Base-by-base conservation (phyloP, 106 monocot species). In the Dioscorea dumetorum region DNA sequence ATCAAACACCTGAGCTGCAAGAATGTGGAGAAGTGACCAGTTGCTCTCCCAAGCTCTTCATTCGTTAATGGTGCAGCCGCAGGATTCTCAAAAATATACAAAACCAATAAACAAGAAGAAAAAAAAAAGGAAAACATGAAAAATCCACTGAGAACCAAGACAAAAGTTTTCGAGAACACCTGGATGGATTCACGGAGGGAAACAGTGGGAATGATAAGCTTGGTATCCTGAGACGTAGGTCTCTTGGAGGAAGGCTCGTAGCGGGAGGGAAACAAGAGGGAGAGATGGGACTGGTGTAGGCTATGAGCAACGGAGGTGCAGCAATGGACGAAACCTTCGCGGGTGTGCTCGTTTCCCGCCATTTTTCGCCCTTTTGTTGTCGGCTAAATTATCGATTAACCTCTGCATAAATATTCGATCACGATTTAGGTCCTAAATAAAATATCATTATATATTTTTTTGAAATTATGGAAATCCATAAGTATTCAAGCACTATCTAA, bases 21-120 rank as follows among this genome's bases (percentile, higher is more conserved):
- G 79, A 33, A 58, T 81, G 73, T 93, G 93, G 13, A 95, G 91
- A 66, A 95, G 77, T 61, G 85, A 88, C 95, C 95, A 95, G 1
- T 87, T 88, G n/a, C 24, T 79, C 85, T 83, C 49, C 95, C 95
- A 19, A 95, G 73, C 64, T 91, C 88, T 70, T 95, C 95, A 63
- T 91, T 95, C 22, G 95, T 88, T 76, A 91, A 28, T 4, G 87
- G 85, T n/a, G 61, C 63, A 19, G 58, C 76, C 28, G 66, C 23
- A 10, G 67, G 12, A 49, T 66, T 67, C 0, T 15, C 18, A 12
- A 32, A 16, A 31, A 34, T 48, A 69, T 65, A 18, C 18, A 50
- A 19, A 9, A 64, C 50, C 5, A 35, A 50, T 0, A 24, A 24
- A 23, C 21, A 63, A 12, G 54, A 24, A n/a, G 61, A 34, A 9